A percentile compares a stretch with the other conserved stretches of the same genome.
phyloP scores from a whole-genome alignment of 306 rosid genomes.

The Oemleria cerasiformis region DNA sequence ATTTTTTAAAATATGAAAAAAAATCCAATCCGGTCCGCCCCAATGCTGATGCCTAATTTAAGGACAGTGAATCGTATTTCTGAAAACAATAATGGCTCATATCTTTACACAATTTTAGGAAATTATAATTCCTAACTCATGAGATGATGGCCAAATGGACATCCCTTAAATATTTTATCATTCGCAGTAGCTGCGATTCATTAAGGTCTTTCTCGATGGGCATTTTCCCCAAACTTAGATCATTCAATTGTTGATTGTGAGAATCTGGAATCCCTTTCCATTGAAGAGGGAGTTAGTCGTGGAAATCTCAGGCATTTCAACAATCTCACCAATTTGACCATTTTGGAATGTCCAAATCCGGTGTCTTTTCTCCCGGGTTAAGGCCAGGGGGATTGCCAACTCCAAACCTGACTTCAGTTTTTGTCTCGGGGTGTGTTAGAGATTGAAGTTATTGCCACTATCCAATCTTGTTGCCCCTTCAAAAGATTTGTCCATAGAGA shows the following conservation, averaged over 20 bases:
- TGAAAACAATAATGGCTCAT: too few relatives aligned
- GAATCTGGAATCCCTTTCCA: neutral
- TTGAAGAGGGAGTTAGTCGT: neutral
- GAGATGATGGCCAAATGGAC: neutral
- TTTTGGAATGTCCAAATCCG: neutral
- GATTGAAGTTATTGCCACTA: neutral
- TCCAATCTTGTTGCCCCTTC: neutral
- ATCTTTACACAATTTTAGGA: neutral
- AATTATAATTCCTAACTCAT: neutral
- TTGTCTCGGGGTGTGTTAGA: neutral
- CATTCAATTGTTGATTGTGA: neutral
- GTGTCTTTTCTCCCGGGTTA: neutral
- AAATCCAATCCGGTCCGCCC: too few relatives aligned
- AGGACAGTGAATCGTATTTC: too few relatives aligned
- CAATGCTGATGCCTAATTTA: too few relatives aligned
- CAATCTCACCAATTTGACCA: neutral
- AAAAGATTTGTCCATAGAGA: accelerated
- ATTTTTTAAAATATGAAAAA: too few relatives aligned
- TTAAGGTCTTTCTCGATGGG: neutral
- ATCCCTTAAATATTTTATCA: neutral
- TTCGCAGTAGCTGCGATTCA: neutral
- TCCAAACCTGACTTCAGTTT: neutral
- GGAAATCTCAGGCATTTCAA: neutral
- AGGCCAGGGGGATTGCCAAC: neutral
- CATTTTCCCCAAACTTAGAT: neutral